A percentile compares a stretch with the other conserved stretches of the same genome.
Conservation (phyloP, 208 protist genomes). For the Leishmania tropica region DNA sequence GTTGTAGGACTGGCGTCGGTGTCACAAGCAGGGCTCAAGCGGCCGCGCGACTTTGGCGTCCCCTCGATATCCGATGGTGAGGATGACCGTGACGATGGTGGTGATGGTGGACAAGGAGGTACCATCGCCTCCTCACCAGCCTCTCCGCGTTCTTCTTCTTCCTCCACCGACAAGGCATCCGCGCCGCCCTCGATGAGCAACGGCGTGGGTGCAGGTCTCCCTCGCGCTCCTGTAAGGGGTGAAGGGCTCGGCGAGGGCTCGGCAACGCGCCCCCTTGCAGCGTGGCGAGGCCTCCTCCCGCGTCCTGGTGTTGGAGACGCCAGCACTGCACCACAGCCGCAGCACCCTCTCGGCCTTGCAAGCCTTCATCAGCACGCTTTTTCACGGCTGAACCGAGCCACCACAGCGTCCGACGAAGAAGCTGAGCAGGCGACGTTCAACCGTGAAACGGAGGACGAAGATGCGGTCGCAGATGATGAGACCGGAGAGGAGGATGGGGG, state of each 20-base stretch:
- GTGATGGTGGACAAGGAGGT: not conserved
- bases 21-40: not conserved
- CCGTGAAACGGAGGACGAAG: not conserved
- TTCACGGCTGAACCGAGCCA: not conserved
- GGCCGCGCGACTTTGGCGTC: not conserved
- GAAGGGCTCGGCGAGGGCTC: not conserved
- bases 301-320: not conserved
- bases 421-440: not conserved
- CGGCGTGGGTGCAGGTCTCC: not conserved
- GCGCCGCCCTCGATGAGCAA: not conserved
- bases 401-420: not conserved
- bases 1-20: not conserved
- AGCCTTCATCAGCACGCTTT: not conserved
- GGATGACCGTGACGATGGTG: not conserved
- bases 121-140: not conserved
- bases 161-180: not conserved
- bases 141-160: not conserved
- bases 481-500: not conserved
- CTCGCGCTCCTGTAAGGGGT: not conserved
- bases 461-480: slow-evolving; percentile 3
- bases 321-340: not conserved
- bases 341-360: not conserved
- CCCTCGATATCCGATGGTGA: not conserved
- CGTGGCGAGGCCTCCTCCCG: not conserved
- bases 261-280: not conserved